These are phyloP conservation scores for Medicago truncatula DNA, from an alignment of 306 rosid species.

Conservation along the genomic window MtrunA17r5.0-ANR NC_053044.1:49754001-49754500, in stretches of 20 bases:
- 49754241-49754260: too few relatives aligned
- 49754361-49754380: background rate
- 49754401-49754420: conserved; percentile 24
- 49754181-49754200: conserved; percentile 45
- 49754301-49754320: conserved; percentile 75
- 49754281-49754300: conserved; percentile 57
- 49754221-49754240: conserved; percentile 48
- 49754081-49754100: conserved; percentile 52
- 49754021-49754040: conserved; percentile 90
- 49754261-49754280: conserved; percentile 54
- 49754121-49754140: conserved; percentile 12
- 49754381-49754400: background rate
- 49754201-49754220: conserved; percentile 56
- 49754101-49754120: conserved; percentile 37
- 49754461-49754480: conserved; percentile 44
- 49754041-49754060: conserved; percentile 66
- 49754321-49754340: conserved; percentile 51
- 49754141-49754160: conserved; percentile 28
- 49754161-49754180: conserved; percentile 18
- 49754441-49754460: background rate
- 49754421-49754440: background rate
- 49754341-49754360: background rate
- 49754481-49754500: conserved; percentile 28
- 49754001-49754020: conserved; percentile 79
- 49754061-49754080: conserved; percentile 94